These are phyloP conservation scores for Dittrichia graveolens DNA, from an alignment of 129 eudicot species.

Conservation along the genomic window DNA sequence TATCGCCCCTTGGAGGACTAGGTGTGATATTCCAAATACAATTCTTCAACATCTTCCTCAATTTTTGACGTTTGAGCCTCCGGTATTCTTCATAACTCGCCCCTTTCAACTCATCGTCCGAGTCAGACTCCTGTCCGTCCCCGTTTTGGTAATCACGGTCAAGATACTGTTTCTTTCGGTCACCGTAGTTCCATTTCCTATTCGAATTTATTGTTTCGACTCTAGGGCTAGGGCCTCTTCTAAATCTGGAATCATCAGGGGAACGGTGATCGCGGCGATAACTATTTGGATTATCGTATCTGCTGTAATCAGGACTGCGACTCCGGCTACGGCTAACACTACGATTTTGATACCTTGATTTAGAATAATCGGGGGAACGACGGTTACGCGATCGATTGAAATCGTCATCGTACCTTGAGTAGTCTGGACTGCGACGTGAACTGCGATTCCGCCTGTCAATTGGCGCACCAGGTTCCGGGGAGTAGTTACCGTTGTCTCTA, in stretches of 20 bases:
- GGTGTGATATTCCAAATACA: constrained; percentile 84
- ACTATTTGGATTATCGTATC: constrained; percentile 40
- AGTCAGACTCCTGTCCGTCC: constrained; percentile 48
- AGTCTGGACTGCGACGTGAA: constrained; percentile 42
- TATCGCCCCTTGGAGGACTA: constrained; percentile 75
- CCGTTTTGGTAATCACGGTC: constrained; percentile 58
- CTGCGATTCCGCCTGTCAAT: constrained; percentile 32
- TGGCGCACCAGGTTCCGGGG: constrained; percentile 45
- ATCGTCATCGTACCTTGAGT: constrained; percentile 45
- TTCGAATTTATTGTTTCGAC: constrained; percentile 24
- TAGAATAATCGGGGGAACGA: constrained; percentile 34
- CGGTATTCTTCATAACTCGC: constrained; percentile 63
- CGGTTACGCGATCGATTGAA: constrained; percentile 35
- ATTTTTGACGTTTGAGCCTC: constrained; percentile 74
- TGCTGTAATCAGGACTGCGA: constrained; percentile 58
- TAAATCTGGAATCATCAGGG: constrained; percentile 59
- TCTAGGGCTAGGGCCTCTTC: constrained; percentile 59
- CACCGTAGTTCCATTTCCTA: constrained; percentile 10
- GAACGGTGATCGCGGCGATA: constrained; percentile 44
- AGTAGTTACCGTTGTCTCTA: constrained; percentile 34
- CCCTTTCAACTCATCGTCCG: constrained; percentile 82
- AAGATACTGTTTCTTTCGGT: constrained; percentile 44
- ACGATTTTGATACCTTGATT: constrained; percentile 34
- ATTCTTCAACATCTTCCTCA: constrained; percentile 51
- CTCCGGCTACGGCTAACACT: constrained; percentile 56